Evolutionary conservation across 495 filamentous ascomycete species (phyloP).

Genomic region (Polyplosphaeria fusca): DNA sequence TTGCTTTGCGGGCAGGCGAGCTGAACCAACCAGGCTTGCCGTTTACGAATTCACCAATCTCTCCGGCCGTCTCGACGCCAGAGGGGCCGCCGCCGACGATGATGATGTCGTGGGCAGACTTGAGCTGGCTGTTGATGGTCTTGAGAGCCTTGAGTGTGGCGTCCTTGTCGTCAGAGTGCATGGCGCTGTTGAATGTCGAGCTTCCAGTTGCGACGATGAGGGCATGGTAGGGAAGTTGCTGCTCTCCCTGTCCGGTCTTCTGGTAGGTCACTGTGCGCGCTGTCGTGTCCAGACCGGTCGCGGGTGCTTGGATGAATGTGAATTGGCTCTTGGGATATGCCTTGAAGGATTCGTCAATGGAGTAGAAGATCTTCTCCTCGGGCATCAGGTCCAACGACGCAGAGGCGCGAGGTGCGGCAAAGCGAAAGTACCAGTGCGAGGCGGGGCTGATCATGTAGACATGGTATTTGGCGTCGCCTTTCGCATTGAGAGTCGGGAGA

Average conservation of each 20-base stretch:
- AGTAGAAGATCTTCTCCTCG: conserved; percentile 45
- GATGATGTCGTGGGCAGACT: conserved; percentile 55
- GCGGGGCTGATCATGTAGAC: conserved; percentile 56
- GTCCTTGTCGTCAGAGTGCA: conserved; percentile 46
- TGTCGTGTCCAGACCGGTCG: conserved; percentile 46
- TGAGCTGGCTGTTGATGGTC: conserved; percentile 43
- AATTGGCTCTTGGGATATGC: conserved; percentile 49
- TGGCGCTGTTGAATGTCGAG: conserved; percentile 7
- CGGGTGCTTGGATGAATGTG: conserved; percentile 55
- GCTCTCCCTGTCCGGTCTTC: conserved; percentile 1
- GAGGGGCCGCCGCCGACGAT: conserved; percentile 62
- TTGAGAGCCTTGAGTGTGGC: conserved; percentile 35
- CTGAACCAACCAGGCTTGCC: conserved; percentile 31
- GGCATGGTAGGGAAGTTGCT: conserved; percentile 21
- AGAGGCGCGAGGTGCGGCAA: conserved; percentile 48
- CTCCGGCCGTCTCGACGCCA: conserved; percentile 57
- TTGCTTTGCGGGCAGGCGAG: conserved; percentile 33
- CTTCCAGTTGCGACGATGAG: conserved; percentile 25
- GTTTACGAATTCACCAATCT: conserved; percentile 41
- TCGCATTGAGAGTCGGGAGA: conserved; percentile 35
- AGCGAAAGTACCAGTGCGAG: conserved; percentile 49
- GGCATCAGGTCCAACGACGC: conserved; percentile 45
- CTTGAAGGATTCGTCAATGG: conserved; percentile 51
- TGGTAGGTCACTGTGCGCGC: conserved; percentile 21
- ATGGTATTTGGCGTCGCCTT: conserved; percentile 41